phyloP scores from a whole-genome alignment of 2,329 filamentous ascomycete species.

The Fusarium foetens region DNA sequence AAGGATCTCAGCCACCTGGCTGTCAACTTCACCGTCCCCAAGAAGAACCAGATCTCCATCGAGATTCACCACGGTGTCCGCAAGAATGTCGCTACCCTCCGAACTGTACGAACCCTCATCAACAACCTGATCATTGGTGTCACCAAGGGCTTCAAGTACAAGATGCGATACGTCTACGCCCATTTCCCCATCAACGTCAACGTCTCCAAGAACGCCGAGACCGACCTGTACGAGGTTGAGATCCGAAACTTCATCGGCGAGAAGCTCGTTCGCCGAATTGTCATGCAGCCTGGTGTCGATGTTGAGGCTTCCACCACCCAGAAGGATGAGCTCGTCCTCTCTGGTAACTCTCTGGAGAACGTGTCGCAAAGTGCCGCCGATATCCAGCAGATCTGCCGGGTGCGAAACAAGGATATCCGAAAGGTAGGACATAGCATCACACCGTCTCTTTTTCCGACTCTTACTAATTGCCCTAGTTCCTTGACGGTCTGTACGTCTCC shows the following conservation, averaged over 20 bases:
- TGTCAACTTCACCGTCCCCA: slow-evolving; percentile 91
- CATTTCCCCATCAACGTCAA: slow-evolving; percentile 99
- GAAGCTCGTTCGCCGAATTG: slow-evolving; percentile 96
- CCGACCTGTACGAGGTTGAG: slow-evolving; percentile 89
- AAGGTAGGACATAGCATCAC: slow-evolving; percentile 69
- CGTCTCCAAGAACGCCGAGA: slow-evolving; percentile 95
- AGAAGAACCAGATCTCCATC: slow-evolving; percentile 90
- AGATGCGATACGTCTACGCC: slow-evolving; percentile 99
- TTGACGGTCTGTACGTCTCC: slow-evolving; percentile 99
- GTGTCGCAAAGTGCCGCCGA: slow-evolving; percentile 98
- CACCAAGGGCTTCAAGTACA: slow-evolving; percentile 99
- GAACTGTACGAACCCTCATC: slow-evolving; percentile 97
- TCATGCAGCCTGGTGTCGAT: slow-evolving; percentile 89
- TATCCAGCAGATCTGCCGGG: slow-evolving; percentile 99
- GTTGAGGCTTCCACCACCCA: slow-evolving; percentile 89
- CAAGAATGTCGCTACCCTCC: slow-evolving; percentile 98
- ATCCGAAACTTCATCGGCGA: slow-evolving; percentile 99
- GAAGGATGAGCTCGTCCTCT: slow-evolving; percentile 97
- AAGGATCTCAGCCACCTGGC: slow-evolving; percentile 98
- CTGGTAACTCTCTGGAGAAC: slow-evolving; percentile 94
- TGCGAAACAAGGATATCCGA: slow-evolving; percentile 99
- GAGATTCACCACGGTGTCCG: slow-evolving; percentile 98
- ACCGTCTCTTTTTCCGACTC: slow-evolving; percentile 1
- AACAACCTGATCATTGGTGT: slow-evolving; percentile 99
- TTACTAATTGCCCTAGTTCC: slow-evolving; percentile 73